These are phyloP conservation scores for Dioscorea alata DNA, from an alignment of 106 monocot species.

Conservation along the genomic window DNA sequence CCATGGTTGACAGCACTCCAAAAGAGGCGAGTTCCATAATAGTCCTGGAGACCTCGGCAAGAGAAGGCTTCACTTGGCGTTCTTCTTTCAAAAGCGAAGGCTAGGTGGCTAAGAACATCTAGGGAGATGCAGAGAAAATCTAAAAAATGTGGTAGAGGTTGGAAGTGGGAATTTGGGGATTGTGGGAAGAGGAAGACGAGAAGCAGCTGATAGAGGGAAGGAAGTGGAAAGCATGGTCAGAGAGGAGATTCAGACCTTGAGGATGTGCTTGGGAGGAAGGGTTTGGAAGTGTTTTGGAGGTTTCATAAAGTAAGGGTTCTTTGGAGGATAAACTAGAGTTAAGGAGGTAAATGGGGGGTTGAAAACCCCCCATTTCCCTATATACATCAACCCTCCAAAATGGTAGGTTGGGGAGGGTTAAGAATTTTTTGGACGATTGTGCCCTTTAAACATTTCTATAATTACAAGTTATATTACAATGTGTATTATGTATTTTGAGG, in stretches of 20 bases:
- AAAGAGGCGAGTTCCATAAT: constrained; percentile 75
- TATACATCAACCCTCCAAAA: too few species aligned
- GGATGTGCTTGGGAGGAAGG: neutral
- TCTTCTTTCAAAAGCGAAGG: neutral
- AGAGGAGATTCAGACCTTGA: neutral
- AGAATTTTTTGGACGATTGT: too few species aligned
- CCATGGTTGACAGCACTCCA: constrained; percentile 64
- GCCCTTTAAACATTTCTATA: too few species aligned
- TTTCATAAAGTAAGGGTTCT: too few species aligned
- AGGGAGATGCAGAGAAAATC: neutral
- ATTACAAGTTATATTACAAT: too few species aligned
- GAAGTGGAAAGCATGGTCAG: neutral
- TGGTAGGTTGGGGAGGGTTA: too few species aligned
- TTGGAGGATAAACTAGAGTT: too few species aligned
- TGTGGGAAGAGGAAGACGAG: neutral
- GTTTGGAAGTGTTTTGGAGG: too few species aligned
- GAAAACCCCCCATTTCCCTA: too few species aligned
- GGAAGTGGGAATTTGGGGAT: neutral
- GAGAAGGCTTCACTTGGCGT: constrained; percentile 33
- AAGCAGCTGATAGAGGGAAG: neutral
- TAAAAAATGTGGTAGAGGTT: neutral
- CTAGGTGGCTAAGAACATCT: constrained; percentile 30
- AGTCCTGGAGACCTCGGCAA: constrained; percentile 79
- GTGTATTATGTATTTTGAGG: too few species aligned
- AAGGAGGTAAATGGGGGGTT: too few species aligned